phyloP scores from a whole-genome alignment of 1,284 basidiomycete species.

The Lignosus rhinocerotis region DNA sequence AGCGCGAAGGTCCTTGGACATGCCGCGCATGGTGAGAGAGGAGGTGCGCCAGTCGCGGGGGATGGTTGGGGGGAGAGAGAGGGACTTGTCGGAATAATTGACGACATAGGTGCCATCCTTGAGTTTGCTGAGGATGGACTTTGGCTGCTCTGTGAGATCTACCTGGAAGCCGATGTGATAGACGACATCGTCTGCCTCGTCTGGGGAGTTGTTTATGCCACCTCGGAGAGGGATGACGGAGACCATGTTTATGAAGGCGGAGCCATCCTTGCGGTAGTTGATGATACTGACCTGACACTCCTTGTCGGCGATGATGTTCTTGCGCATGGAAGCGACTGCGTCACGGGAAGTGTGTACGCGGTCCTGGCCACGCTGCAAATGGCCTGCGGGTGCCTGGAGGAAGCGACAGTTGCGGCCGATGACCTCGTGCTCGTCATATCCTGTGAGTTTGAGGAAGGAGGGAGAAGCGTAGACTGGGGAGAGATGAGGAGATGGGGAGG shows the following conservation, averaged over 20 bases:
- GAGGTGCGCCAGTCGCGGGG: constrained; percentile 40
- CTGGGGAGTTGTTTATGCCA: constrained; percentile 51
- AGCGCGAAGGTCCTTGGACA: constrained; percentile 43
- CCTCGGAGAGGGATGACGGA: constrained; percentile 81
- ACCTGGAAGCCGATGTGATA: constrained; percentile 95
- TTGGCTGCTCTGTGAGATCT: constrained; percentile 86
- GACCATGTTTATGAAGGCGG: constrained; percentile 86
- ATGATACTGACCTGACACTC: constrained; percentile 88
- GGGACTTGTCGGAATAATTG: constrained; percentile 42
- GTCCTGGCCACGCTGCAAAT: constrained; percentile 61
- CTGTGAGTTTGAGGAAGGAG: constrained; percentile 79
- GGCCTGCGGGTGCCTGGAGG: constrained; percentile 75
- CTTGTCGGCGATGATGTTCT: constrained; percentile 68
- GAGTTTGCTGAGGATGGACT: constrained; percentile 77
- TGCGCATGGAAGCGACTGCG: constrained; percentile 70
- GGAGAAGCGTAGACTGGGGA: constrained; percentile 77
- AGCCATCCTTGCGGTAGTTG: constrained; percentile 86
- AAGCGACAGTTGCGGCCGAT: constrained; percentile 92
- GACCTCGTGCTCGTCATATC: constrained; percentile 78
- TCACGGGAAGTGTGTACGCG: constrained; percentile 70
- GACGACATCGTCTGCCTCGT: constrained; percentile 61
- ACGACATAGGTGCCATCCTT: constrained; percentile 73
- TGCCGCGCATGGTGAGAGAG: constrained; percentile 33
- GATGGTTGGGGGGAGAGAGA: constrained; percentile 17
- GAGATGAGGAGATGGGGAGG: not conserved